These are phyloP conservation scores for Aspergillus conjunctus DNA, from an alignment of 495 filamentous ascomycete genomes.

Conservation along the genomic window DNA sequence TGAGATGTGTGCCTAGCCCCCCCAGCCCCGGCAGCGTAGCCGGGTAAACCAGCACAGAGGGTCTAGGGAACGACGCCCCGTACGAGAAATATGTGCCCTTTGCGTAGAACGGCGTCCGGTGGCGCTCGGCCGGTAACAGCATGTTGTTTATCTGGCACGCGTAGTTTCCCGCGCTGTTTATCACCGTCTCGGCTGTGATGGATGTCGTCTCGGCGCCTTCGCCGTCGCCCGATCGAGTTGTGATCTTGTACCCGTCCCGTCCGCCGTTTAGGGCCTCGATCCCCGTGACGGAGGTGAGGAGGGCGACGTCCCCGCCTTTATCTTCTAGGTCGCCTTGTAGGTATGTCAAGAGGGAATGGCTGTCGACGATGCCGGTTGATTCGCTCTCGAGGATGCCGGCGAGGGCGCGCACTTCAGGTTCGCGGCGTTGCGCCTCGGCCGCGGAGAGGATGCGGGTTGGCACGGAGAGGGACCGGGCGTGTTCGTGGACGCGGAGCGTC, in stretches of 20 bases:
- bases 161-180: conserved; percentile 84
- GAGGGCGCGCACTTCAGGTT: conserved; percentile 72
- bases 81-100: conserved; percentile 98
- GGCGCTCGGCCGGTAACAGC: conserved; percentile 64
- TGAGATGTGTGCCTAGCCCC: conserved; percentile 91
- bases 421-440: conserved; percentile 61
- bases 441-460: conserved; percentile 69
- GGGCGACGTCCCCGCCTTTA: conserved; percentile 69
- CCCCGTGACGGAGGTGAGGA: conserved; percentile 60
- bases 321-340: conserved; percentile 79
- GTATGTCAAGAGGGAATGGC: conserved; percentile 78
- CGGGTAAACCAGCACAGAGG: conserved; percentile 82
- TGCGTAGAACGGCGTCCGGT: conserved; percentile 71
- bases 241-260: conserved; percentile 57
- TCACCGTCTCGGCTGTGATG: conserved; percentile 72
- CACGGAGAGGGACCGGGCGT: conserved; percentile 66
- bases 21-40: conserved; percentile 76
- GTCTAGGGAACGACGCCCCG: conserved; percentile 60
- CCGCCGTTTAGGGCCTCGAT: conserved; percentile 57
- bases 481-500: conserved; percentile 65
- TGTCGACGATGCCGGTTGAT: conserved; percentile 89
- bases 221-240: conserved; percentile 44
- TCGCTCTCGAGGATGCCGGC: conserved; percentile 78
- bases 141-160: conserved; percentile 80
- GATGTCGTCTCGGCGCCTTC: conserved; percentile 42